These are phyloP conservation scores for Alternaria burnsii DNA, from an alignment of 2,329 filamentous ascomycete genomes.

Conservation along the genomic window DNA sequence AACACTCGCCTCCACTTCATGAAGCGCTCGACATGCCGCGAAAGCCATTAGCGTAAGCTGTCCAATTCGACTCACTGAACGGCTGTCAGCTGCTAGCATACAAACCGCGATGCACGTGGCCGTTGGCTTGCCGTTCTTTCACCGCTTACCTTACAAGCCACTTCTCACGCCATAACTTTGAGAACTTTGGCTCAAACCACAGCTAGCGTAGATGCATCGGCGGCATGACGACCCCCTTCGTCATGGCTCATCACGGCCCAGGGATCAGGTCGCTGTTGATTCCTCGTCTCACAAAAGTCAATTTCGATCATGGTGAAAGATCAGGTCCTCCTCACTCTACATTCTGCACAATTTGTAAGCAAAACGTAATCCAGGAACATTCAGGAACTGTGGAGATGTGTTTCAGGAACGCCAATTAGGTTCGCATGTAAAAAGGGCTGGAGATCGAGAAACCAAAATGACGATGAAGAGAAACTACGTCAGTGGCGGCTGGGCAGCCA, in stretches of 20 bases:
- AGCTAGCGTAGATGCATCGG: not conserved
- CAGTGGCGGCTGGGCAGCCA: conserved; percentile 7
- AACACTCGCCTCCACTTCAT: not conserved
- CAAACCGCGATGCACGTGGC: not conserved
- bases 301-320: not conserved
- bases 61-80: not conserved
- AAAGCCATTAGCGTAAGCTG: conserved; percentile 2
- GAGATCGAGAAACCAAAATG: conserved; percentile 12
- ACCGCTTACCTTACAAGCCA: conserved; percentile 1
- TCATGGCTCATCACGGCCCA: not conserved
- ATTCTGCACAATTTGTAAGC: conserved; percentile 3
- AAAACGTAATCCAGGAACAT: not conserved
- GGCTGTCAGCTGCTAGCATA: not conserved
- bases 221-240: not conserved
- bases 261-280: not conserved
- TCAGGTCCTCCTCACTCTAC: not conserved
- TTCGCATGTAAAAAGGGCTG: conserved; percentile 1
- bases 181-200: conserved; percentile 1
- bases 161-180: conserved; percentile 5
- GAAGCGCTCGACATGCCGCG: not conserved
- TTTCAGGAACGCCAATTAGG: conserved; percentile 9
- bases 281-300: not conserved
- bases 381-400: not conserved
- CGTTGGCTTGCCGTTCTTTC: conserved; percentile 1
- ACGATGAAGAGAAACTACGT: conserved; percentile 13